A percentile compares a stretch with the other conserved stretches of the same genome.
phyloP scores from a whole-genome alignment of 2,329 filamentous ascomycete species.

The Xylariaceae sp. region DNA sequence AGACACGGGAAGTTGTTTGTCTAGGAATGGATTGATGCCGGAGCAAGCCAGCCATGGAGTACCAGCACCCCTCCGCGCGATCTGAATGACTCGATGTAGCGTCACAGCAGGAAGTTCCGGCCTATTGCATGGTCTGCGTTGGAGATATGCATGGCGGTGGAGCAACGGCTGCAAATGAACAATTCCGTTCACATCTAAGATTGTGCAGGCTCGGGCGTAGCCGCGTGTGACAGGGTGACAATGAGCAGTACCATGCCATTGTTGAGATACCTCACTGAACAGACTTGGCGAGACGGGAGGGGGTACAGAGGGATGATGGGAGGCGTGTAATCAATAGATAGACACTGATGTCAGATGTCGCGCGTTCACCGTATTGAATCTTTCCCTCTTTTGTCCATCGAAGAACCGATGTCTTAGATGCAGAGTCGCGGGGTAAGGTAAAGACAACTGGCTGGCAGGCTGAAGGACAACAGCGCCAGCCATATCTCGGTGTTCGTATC shows the following conservation, averaged over 20 bases:
- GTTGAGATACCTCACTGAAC: no score
- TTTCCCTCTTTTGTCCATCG: constrained; percentile 6
- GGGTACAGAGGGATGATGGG: no score
- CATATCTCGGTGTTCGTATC: not conserved
- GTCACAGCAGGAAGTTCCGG: not conserved
- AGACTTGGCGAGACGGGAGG: no score
- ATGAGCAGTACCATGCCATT: no score
- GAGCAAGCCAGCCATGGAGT: no score
- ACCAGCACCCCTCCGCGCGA: no score
- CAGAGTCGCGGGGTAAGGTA: constrained; percentile 17
- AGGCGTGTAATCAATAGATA: no score
- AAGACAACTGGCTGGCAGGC: not conserved
- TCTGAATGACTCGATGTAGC: not conserved
- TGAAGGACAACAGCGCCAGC: constrained; percentile 1
- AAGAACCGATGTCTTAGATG: constrained; percentile 17
- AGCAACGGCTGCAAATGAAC: not conserved
- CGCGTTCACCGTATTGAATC: constrained; percentile 12
- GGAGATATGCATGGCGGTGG: not conserved
- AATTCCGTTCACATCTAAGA: not conserved
- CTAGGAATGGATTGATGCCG: no score
- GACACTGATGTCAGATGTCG: not conserved
- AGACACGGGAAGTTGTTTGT: no score
- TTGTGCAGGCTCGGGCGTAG: no score
- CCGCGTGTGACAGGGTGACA: no score
- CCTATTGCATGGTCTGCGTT: not conserved